Percentiles rank a stretch among this genome's conserved stretches.
Conservation (phyloP, 441 rosid genomes). For the Kokia cookei region DNA sequence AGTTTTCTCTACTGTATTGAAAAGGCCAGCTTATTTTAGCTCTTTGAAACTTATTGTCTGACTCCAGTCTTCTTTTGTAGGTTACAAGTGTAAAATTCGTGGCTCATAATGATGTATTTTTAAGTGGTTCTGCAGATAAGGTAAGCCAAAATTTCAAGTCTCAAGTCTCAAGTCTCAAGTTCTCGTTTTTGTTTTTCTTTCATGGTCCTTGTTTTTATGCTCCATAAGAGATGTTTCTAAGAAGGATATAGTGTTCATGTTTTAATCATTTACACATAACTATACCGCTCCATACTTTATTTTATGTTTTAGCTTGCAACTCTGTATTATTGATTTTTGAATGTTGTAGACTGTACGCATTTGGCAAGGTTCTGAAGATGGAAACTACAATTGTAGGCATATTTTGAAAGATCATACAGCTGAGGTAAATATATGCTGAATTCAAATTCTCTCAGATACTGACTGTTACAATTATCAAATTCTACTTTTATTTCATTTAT, state of each 20-base stretch:
- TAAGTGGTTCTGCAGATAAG: constrained; percentile 91
- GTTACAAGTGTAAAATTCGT: constrained; percentile 88
- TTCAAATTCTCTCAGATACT: constrained; percentile 54
- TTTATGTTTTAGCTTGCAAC: not conserved
- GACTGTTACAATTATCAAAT: constrained; percentile 98
- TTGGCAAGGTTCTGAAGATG: constrained; percentile 90
- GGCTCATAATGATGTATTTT: constrained; percentile 51
- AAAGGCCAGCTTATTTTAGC: not conserved
- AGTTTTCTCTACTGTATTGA: not conserved
- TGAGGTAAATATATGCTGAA: constrained; percentile 45
- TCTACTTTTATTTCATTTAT: no score
- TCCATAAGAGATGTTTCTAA: no score
- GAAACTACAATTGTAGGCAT: constrained; percentile 72
- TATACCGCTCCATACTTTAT: not conserved
- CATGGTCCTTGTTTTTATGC: no score
- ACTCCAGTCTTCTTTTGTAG: constrained; percentile 31
- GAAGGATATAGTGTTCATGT: not conserved
- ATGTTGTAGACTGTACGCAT: constrained; percentile 81
- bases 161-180: no score
- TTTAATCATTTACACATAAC: not conserved
- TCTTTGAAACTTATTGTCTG: constrained; percentile 4
- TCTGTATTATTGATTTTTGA: not conserved
- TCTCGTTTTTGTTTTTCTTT: not conserved
- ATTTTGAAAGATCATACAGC: constrained; percentile 84
- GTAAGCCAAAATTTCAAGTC: constrained; percentile 23